Evolutionary conservation across 306 rosid species (phyloP), one percentile per base, ranked within the genome.

Genomic region (Senna siamea): DNA sequence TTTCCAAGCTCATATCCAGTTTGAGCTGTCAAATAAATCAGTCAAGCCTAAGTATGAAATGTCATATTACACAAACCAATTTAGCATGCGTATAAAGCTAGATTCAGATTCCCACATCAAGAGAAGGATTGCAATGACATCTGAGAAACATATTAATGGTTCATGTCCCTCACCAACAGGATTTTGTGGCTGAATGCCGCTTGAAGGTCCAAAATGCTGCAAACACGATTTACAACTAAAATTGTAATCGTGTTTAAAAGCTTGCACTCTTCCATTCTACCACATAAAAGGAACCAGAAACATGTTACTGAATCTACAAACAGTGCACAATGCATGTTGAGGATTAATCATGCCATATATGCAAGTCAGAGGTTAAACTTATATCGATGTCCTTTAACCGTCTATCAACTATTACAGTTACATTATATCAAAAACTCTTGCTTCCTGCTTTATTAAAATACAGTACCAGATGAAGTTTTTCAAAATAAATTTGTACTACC

Each of bases 171-270:
- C 79, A 83, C 84, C 87, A 76, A 77, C 68, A 67, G 66, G 54
- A 72, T 72, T 79, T 79, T 62, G 87, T 79, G 84, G 77, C 84
- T 76, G 82, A 80, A 79, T 76, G 84, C 70, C 61, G 77, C 87
- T 79, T 83, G 81, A 79, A 83, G 87, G 48, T 83, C 81, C 78
- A 73, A 76, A 56, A 79, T 79, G 73, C 84, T 79, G 84, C 87
- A 83, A 79, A 79, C 73, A 83, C 87, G 75, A 79, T 83, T 71
- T 79, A 83, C 83, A 75, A 79, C 84, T 79, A 74, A 71, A 82
- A 72, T 79, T 66, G 87, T 79, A 76, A 79, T 72, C 46, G 76
- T 60, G 73, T 76, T 79, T 66, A 64, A 83, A 75, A 57, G 51
- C 65, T 75, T 75, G 65, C 67, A 76, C 43, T 66, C 77, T 72